These are phyloP conservation scores for Globisporangium carolinianum DNA, from an alignment of 352 stramenopile genomes.

Conservation along the genomic window DNA sequence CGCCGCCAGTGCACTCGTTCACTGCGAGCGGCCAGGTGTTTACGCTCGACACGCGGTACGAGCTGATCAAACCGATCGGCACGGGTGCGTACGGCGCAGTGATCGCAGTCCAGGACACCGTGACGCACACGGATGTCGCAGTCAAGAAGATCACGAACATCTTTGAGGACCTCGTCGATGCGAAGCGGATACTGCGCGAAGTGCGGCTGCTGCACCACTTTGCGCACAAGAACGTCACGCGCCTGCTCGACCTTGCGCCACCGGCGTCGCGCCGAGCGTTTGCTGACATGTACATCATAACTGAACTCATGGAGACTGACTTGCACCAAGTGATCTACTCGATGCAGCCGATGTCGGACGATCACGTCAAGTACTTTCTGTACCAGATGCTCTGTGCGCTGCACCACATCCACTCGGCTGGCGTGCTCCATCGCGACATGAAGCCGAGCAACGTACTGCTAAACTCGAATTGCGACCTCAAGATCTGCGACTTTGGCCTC, in stretches of 20 bases:
- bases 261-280: conserved; percentile 90
- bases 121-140: conserved; percentile 58
- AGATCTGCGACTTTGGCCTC: conserved; percentile 91
- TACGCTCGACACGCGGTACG: conserved; percentile 84
- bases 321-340: conserved; percentile 96
- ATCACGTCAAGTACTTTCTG: conserved; percentile 81
- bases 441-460: conserved; percentile 80
- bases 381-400: conserved; percentile 79
- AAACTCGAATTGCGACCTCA: conserved; percentile 83
- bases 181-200: conserved; percentile 96
- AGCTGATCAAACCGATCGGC: conserved; percentile 85
- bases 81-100: conserved; percentile 87
- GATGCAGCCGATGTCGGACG: conserved; percentile 85
- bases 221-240: conserved; percentile 91
- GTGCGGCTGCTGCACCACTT: conserved; percentile 85
- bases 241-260: conserved; percentile 88
- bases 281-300: conserved; percentile 95
- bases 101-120: conserved; percentile 75
- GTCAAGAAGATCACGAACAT: conserved; percentile 94
- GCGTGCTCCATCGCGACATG: conserved; percentile 76
- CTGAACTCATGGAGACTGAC: conserved; percentile 96
- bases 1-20: conserved; percentile 56
- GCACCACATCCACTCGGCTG: conserved; percentile 94
- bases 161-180: conserved; percentile 97
- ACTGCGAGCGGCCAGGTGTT: conserved; percentile 78